These are phyloP conservation scores for Cladophialophora bantiana DNA, from an alignment of 2,329 filamentous ascomycete species.

Conservation along the genomic window DNA sequence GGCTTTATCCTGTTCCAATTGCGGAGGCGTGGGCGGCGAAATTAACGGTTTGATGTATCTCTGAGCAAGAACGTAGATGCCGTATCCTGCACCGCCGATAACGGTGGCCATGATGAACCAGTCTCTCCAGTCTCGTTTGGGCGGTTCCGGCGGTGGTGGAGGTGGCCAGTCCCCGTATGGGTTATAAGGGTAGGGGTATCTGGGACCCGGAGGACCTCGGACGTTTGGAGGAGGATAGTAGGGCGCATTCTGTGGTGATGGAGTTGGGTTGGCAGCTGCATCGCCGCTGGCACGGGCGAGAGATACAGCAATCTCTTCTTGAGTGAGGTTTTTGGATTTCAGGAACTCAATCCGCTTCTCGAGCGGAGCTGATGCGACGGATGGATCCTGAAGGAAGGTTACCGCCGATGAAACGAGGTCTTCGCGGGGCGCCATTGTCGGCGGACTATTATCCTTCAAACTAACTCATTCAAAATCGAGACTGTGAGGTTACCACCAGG, in stretches of 20 bases:
- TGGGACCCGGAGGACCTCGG: conserved; percentile 47
- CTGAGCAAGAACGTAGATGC: conserved; percentile 86
- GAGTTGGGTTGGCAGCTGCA: conserved; percentile 53
- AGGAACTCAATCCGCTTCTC: conserved; percentile 93
- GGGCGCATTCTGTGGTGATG: conserved; percentile 51
- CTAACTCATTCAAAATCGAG: conserved; percentile 3
- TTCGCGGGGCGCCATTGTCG: conserved; percentile 83
- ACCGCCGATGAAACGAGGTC: conserved; percentile 84
- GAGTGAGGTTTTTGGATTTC: conserved; percentile 94
- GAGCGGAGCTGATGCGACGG: conserved; percentile 84
- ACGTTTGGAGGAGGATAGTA: conserved; percentile 52
- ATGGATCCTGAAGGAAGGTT: conserved; percentile 90
- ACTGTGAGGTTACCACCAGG: background rate
- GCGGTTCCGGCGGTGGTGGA: conserved; percentile 62
- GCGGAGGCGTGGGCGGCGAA: conserved; percentile 89
- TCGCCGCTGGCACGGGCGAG: conserved; percentile 66
- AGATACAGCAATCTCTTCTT: conserved; percentile 89
- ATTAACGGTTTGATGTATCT: conserved; percentile 92
- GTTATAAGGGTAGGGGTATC: conserved; percentile 59
- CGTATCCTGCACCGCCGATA: conserved; percentile 86
- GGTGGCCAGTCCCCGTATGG: conserved; percentile 61
- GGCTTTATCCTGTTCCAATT: conserved; percentile 92
- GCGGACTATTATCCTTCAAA: background rate
- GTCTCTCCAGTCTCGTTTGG: conserved; percentile 92
- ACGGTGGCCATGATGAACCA: conserved; percentile 99